Evolutionary conservation across 495 filamentous ascomycete genomes (phyloP).

Genomic region (Oidiodendron maius): DNA sequence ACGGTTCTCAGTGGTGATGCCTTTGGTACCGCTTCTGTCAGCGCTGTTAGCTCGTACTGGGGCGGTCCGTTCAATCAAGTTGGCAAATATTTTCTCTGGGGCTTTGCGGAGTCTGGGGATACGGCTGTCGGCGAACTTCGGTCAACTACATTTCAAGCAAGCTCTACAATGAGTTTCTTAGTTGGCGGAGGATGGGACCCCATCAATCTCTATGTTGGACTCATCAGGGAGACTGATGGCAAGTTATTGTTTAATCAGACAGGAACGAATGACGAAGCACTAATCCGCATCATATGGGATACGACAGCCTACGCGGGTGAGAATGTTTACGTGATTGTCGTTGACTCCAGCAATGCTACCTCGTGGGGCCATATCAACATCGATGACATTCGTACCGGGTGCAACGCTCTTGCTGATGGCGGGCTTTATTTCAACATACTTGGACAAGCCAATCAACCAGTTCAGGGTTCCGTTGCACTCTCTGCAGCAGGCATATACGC

Average conservation of each 20-base stretch:
- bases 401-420: conserved; percentile 11
- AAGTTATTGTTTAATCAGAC: conserved; percentile 11
- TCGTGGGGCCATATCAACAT: conserved; percentile 16
- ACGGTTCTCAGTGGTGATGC: conserved; percentile 10
- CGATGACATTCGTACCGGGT: conserved; percentile 16
- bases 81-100: conserved; percentile 13
- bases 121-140: conserved; percentile 1
- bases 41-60: conserved; percentile 9
- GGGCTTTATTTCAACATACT: conserved; percentile 15
- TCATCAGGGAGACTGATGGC: conserved; percentile 7
- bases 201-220: conserved; percentile 8
- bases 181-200: conserved; percentile 14
- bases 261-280: conserved; percentile 11
- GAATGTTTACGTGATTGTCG: conserved; percentile 10
- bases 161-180: conserved; percentile 16
- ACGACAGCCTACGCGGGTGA: conserved; percentile 14
- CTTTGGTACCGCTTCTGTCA: conserved; percentile 10
- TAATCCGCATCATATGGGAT: conserved; percentile 17
- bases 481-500: conserved; percentile 5
- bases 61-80: conserved; percentile 12
- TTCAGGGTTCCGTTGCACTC: background rate
- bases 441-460: conserved; percentile 17
- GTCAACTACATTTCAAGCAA: conserved; percentile 14
- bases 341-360: conserved; percentile 12
- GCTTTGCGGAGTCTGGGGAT: conserved; percentile 10